Percentiles rank a stretch among this genome's conserved stretches.
Evolutionary conservation across 768 basidiomycete species (phyloP).

Genomic region (Leccinellum albellum): DNA sequence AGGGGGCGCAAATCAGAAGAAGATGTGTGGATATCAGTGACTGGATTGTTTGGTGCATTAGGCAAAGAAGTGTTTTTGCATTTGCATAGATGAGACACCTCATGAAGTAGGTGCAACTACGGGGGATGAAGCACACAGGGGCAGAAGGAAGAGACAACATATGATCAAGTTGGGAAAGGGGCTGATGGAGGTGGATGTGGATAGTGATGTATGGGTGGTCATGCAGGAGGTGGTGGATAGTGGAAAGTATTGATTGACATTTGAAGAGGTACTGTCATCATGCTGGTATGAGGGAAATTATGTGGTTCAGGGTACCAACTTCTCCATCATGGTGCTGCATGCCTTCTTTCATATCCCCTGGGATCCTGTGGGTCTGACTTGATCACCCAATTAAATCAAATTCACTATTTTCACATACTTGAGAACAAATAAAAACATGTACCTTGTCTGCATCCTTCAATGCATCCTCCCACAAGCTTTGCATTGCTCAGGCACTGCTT

Average conservation of each 20-base stretch:
- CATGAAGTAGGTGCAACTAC: conserved; percentile 25
- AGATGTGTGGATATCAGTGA: background rate
- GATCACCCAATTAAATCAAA: background rate
- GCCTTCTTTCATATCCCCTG: background rate
- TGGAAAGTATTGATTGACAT: too few relatives aligned
- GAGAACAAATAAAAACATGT: background rate
- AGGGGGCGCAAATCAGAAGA: too few relatives aligned
- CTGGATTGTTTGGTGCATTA: conserved; percentile 67
- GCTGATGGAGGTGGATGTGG: too few relatives aligned
- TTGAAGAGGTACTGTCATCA: too few relatives aligned
- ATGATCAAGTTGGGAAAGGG: too few relatives aligned
- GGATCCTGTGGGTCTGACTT: background rate
- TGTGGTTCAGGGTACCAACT: background rate
- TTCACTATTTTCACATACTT: background rate
- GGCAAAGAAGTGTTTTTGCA: conserved; percentile 35
- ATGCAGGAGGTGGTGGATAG: too few relatives aligned
- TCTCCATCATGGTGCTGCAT: conserved; percentile 1
- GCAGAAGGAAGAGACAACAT: too few relatives aligned
- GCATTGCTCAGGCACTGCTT: background rate
- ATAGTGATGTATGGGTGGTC: too few relatives aligned
- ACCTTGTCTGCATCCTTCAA: conserved; percentile 15
- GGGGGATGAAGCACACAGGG: too few relatives aligned
- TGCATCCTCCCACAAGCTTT: background rate
- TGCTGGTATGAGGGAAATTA: conserved; percentile 4
- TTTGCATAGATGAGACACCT: conserved; percentile 67